These are phyloP conservation scores for Fusarium tuaranense DNA, from an alignment of 2,329 filamentous ascomycete genomes.

Conservation along the genomic window DNA sequence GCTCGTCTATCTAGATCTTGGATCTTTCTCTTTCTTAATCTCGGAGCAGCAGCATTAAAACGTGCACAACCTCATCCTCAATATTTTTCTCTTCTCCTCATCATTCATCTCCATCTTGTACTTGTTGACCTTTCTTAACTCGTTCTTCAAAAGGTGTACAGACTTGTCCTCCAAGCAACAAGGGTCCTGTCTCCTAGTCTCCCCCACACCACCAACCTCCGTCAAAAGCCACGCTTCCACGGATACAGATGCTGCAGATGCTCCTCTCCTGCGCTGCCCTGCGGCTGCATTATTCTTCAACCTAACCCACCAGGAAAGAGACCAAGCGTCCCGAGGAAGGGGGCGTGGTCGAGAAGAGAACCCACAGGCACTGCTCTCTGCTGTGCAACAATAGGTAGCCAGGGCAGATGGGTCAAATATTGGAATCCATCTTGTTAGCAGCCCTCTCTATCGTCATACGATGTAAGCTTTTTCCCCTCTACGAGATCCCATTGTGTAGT, in stretches of 20 bases:
- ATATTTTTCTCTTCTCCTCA: neutral
- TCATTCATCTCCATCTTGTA: neutral
- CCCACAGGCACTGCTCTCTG: neutral
- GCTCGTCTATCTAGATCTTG: neutral
- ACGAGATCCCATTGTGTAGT: neutral
- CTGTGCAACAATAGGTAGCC: neutral
- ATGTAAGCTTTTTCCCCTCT: neutral
- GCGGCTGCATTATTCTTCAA: neutral
- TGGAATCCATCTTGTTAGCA: neutral
- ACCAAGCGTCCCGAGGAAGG: neutral
- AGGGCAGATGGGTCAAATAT: neutral
- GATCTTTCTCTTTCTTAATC: neutral
- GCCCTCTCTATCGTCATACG: neutral
- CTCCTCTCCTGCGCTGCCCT: neutral
- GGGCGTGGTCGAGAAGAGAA: neutral
- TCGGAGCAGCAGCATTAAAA: neutral
- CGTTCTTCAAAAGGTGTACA: conserved; percentile 31
- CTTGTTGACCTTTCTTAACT: neutral
- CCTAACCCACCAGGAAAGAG: neutral
- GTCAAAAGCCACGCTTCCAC: neutral
- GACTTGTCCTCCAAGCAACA: conserved; percentile 30
- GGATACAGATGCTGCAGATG: conserved; percentile 1
- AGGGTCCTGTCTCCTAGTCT: conserved; percentile 33
- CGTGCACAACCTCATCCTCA: neutral
- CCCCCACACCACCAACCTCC: conserved; percentile 39